These are phyloP conservation scores for Leptographium galeiforme DNA, from an alignment of 2,329 filamentous ascomycete genomes.

Conservation along the genomic window DNA sequence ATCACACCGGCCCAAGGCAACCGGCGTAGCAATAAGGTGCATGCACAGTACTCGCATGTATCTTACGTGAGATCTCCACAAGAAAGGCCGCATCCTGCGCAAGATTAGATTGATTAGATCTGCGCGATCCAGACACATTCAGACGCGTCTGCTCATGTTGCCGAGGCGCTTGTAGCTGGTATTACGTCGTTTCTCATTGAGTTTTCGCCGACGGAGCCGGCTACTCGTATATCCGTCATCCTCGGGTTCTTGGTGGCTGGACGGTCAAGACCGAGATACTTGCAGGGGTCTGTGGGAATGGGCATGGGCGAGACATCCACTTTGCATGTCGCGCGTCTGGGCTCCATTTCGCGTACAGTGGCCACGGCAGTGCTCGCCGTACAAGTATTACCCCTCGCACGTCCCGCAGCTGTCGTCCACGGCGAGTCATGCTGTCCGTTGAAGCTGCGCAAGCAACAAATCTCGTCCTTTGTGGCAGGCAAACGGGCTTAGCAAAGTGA, in stretches of 20 bases:
- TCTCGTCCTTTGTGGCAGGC: too few species aligned
- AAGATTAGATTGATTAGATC: slow-evolving; percentile 4
- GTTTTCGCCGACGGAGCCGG: too few species aligned
- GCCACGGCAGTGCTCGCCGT: not conserved
- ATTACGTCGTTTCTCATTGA: too few species aligned
- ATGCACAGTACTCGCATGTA: not conserved
- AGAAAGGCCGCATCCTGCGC: not conserved
- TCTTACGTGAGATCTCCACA: not conserved
- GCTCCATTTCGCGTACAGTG: not conserved
- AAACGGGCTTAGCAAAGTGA: too few species aligned
- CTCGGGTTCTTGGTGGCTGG: too few species aligned
- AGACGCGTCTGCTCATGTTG: not conserved
- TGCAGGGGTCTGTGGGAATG: not conserved
- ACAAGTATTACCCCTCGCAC: not conserved
- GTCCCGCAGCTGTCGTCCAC: too few species aligned
- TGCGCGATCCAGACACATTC: not conserved
- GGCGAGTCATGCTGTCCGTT: too few species aligned
- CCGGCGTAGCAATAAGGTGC: not conserved
- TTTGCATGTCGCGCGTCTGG: not conserved
- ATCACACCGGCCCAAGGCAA: too few species aligned
- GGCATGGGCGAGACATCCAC: not conserved
- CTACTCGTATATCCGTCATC: too few species aligned
- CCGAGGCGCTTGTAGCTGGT: not conserved
- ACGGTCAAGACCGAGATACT: too few species aligned
- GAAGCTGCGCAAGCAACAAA: too few species aligned